These are phyloP conservation scores for Ceratobasidium sp. DNA, from an alignment of 1,284 basidiomycete species.

Conservation along the genomic window DNA sequence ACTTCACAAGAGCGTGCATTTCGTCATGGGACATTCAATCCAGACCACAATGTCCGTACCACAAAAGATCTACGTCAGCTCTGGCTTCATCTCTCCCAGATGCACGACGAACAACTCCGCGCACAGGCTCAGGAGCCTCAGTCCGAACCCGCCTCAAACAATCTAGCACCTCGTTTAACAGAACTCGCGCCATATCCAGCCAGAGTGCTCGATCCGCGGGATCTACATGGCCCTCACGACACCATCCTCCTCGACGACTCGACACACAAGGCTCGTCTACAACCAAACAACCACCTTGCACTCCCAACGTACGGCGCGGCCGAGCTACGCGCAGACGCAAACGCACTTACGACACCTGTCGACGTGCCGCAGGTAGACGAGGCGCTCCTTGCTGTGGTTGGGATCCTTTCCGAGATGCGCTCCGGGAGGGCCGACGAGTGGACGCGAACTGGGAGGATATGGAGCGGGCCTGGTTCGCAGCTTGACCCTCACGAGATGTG, in stretches of 20 bases:
- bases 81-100: slow-evolving; percentile 8
- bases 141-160: background rate
- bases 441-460: slow-evolving; percentile 11
- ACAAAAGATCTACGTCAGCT: slow-evolving; percentile 33
- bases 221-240: slow-evolving; percentile 19
- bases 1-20: slow-evolving; percentile 16
- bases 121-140: background rate
- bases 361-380: slow-evolving; percentile 24
- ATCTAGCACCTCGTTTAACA: background rate
- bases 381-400: slow-evolving; percentile 30
- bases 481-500: slow-evolving; percentile 27
- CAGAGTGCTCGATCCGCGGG: background rate
- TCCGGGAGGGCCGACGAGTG: background rate
- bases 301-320: slow-evolving; percentile 16
- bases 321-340: slow-evolving; percentile 21
- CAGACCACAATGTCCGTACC: slow-evolving; percentile 36
- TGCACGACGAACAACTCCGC: slow-evolving; percentile 19
- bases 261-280: slow-evolving; percentile 26
- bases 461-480: slow-evolving; percentile 22
- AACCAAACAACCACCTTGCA: slow-evolving; percentile 19
- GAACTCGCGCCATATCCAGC: background rate
- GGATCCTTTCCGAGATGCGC: slow-evolving; percentile 34
- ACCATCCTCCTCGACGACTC: slow-evolving; percentile 36
- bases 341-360: slow-evolving; percentile 6
- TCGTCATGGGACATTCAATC: slow-evolving; percentile 31